phyloP scores from a whole-genome alignment of 176 grass and related monocot species.

The Phyllostachys edulis region DNA sequence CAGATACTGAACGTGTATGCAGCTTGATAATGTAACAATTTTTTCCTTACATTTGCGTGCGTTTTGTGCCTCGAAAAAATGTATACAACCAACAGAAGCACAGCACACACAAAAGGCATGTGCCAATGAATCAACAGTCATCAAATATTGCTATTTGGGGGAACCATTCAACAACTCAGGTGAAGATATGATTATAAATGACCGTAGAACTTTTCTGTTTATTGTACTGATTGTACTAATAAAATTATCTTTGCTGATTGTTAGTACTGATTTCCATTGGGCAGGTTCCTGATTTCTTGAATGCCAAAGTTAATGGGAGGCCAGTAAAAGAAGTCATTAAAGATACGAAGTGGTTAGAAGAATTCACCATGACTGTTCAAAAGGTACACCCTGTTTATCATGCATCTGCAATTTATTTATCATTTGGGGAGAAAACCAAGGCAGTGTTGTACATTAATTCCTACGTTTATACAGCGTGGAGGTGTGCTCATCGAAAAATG shows the following conservation, averaged over 20 bases:
- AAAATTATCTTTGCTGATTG: not conserved
- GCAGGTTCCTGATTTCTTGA: conserved; percentile 99
- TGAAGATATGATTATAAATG: conserved; percentile 37
- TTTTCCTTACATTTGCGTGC: too few relatives aligned
- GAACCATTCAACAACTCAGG: conserved; percentile 99
- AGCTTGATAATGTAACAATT: too few relatives aligned
- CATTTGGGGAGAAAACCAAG: not conserved
- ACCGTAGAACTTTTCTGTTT: not conserved
- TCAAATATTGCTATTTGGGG: conserved; percentile 90
- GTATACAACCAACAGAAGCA: too few relatives aligned
- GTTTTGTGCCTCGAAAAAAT: too few relatives aligned
- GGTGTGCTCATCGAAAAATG: conserved; percentile 91
- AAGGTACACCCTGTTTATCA: conserved; percentile 49
- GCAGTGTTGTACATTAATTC: conserved; percentile 7
- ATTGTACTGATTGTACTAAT: not conserved
- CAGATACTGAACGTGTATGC: too few relatives aligned
- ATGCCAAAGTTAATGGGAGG: conserved; percentile 82
- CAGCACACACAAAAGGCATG: too few relatives aligned
- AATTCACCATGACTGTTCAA: conserved; percentile 82
- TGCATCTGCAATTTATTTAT: not conserved
- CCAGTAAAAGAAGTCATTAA: conserved; percentile 79
- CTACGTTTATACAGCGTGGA: conserved; percentile 66
- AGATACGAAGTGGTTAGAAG: conserved; percentile 88
- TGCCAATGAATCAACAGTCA: too few relatives aligned
- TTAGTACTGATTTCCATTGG: conserved; percentile 19